Evolutionary conservation across 1,284 basidiomycete species (phyloP).

Genomic region (Meira nashicola): DNA sequence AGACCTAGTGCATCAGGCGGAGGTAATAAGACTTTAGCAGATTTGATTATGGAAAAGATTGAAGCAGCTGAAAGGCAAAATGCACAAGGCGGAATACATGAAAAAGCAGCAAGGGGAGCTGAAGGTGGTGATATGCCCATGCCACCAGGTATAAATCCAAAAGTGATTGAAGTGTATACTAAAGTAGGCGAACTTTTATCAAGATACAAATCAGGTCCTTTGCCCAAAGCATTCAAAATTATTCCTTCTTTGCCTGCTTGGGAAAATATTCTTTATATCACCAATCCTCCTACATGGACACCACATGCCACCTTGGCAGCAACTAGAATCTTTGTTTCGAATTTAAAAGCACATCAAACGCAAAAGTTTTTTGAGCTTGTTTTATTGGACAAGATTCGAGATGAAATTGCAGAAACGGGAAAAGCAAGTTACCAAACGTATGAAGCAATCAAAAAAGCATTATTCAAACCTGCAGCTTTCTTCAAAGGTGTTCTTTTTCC

Average conservation of each 20-base stretch:
- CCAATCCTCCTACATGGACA: conserved; percentile 86
- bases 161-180: conserved; percentile 88
- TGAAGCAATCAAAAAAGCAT: conserved; percentile 79
- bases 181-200: conserved; percentile 83
- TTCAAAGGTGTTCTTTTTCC: conserved; percentile 99
- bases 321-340: conserved; percentile 91
- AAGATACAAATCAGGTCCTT: conserved; percentile 87
- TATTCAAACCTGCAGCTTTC: conserved; percentile 96
- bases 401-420: conserved; percentile 74
- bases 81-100: conserved; percentile 10
- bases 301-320: conserved; percentile 91
- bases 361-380: conserved; percentile 90
- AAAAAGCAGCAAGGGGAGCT: conserved; percentile 6
- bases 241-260: conserved; percentile 92
- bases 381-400: conserved; percentile 80
- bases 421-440: conserved; percentile 93
- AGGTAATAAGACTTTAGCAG: conserved; percentile 63
- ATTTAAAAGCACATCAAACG: conserved; percentile 92
- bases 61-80: conserved; percentile 57
- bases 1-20: conserved; percentile 12
- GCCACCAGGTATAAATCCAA: conserved; percentile 83
- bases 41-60: conserved; percentile 91
- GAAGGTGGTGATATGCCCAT: conserved; percentile 46
- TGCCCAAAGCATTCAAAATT: conserved; percentile 98
- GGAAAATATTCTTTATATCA: conserved; percentile 91